Base-by-base conservation (phyloP, 768 basidiomycete genomes). In the Psilocybe sp. region DNA sequence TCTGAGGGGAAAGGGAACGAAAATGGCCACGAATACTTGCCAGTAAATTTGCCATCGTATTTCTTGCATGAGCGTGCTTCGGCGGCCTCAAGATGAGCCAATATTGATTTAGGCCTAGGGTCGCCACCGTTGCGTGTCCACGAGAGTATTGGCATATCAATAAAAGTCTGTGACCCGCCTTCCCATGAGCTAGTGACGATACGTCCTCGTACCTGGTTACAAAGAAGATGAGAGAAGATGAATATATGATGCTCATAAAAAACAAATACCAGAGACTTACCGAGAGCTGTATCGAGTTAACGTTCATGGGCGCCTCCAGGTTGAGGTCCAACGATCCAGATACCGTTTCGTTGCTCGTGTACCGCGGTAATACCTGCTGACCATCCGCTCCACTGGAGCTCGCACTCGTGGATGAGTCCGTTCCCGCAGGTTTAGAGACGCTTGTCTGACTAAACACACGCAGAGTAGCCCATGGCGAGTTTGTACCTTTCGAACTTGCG, bases 21-120 rank as follows among this genome's bases (percentile, higher is more conserved):
- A 49, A 75, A 74, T 5, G 71, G 68, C 69, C 71, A 74, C 1
- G 56, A 58, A 46, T 72, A 73, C 20, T 60, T 57, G 16, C 75
- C 73, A 0, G 60, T 57, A 18, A 69, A 49, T 55, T 68, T 71
- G 8, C 67, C 67, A 18, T 68, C 61, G 42, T 59, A 66, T 45
- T 64, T 65, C 51, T 54, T 62, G 1, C 4, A 28, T 28, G 46
- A 43, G n/a, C 50, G 55, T 10, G 44, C 31, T 39, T 34, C 36
- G 33, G 6, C 14, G 31, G 35, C 34, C 18, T 7, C 10, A 31
- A 20, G 31, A 8, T 16, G n/a, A 40, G 13, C 32, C 15, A 39
- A 12, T 40, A 40, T 41, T 37, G 47, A 28, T 47, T 46, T n/a
- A 31, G 48, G 23, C 28, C 64, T 63, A 28, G 69, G 69, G 35